A percentile compares a stretch with the other conserved stretches of the same genome.
phyloP scores from a whole-genome alignment of 1,284 basidiomycete species.

The Schizopora paradoxa region DNA sequence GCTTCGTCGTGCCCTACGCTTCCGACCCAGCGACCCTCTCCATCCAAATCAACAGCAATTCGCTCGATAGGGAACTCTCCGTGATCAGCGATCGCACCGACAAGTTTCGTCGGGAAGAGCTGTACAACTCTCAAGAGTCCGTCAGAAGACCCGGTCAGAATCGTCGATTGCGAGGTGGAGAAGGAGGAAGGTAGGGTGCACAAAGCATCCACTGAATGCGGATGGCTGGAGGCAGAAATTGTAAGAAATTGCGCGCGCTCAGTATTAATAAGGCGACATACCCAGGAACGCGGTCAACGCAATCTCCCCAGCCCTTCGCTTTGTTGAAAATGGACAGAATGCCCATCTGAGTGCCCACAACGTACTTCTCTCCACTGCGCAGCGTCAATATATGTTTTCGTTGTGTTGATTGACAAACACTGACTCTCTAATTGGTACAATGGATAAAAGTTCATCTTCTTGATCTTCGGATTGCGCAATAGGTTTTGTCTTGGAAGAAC shows the following conservation, averaged over 20 bases:
- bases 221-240: slow-evolving; percentile 50
- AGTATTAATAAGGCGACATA: slow-evolving; percentile 29
- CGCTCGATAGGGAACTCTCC: slow-evolving; percentile 89
- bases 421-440: slow-evolving; percentile 78
- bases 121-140: slow-evolving; percentile 88
- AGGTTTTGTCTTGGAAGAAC: slow-evolving; percentile 70
- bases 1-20: slow-evolving; percentile 91
- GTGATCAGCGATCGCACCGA: slow-evolving; percentile 89
- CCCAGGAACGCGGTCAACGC: slow-evolving; percentile 91
- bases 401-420: slow-evolving; percentile 21
- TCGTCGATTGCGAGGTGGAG: slow-evolving; percentile 61
- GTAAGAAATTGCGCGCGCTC: not conserved
- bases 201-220: slow-evolving; percentile 81
- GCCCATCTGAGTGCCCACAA: slow-evolving; percentile 88
- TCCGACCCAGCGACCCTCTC: slow-evolving; percentile 76
- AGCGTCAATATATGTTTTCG: not conserved
- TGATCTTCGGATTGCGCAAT: slow-evolving; percentile 87
- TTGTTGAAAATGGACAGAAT: slow-evolving; percentile 90
- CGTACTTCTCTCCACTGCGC: slow-evolving; percentile 66
- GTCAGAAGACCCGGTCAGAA: slow-evolving; percentile 92
- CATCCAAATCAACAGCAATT: slow-evolving; percentile 54
- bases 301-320: slow-evolving; percentile 83
- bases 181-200: slow-evolving; percentile 67
- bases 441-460: slow-evolving; percentile 89
- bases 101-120: slow-evolving; percentile 83